These are phyloP conservation scores for Rutstroemia sp. DNA, from an alignment of 2,329 filamentous ascomycete genomes.

Conservation along the genomic window DNA sequence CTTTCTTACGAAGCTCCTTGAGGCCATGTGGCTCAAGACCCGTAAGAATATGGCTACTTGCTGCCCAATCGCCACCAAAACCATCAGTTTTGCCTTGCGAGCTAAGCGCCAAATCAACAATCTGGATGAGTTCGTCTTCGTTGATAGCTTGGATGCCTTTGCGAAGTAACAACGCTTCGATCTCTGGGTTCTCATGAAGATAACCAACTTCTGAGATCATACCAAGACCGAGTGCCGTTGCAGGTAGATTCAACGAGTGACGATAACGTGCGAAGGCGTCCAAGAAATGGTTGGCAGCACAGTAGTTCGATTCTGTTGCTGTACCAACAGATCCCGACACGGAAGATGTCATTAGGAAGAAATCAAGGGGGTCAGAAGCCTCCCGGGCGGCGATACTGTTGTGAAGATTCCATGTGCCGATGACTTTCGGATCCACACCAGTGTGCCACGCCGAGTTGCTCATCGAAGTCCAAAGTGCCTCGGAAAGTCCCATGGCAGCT, in stretches of 20 bases:
- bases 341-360: constrained; percentile 31
- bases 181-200: constrained; percentile 31
- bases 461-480: constrained; percentile 4
- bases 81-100: not conserved
- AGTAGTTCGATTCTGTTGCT: constrained; percentile 32
- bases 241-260: constrained; percentile 20
- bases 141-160: constrained; percentile 32
- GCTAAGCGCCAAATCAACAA: constrained; percentile 5
- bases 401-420: constrained; percentile 12
- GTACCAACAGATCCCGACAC: constrained; percentile 27
- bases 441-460: constrained; percentile 1
- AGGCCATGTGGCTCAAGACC: constrained; percentile 2
- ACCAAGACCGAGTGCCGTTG: constrained; percentile 23
- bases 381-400: not conserved
- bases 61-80: not conserved
- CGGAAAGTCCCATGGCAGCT: constrained; percentile 23
- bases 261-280: constrained; percentile 29
- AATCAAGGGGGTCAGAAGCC: constrained; percentile 27
- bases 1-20: not conserved
- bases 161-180: constrained; percentile 31
- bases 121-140: constrained; percentile 12
- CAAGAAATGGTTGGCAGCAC: constrained; percentile 32
- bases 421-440: constrained; percentile 29
- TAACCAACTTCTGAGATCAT: constrained; percentile 33
- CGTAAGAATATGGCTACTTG: constrained; percentile 3